phyloP scores from a whole-genome alignment of 2,329 filamentous ascomycete species.

The Ascochyta viciae-villosae region DNA sequence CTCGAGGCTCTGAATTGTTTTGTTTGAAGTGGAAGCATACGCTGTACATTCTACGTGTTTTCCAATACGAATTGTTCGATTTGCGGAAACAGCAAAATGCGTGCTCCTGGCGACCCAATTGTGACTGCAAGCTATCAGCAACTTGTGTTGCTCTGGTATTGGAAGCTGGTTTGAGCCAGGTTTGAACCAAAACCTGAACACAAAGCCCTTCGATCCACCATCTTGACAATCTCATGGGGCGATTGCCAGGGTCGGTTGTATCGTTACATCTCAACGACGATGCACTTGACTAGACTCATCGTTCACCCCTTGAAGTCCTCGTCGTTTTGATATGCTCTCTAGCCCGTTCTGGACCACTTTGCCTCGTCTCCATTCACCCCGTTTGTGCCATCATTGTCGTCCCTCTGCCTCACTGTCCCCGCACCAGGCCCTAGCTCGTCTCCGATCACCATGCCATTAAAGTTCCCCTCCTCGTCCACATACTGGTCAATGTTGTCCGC shows the following conservation, averaged over 20 bases:
- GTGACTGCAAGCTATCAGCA: neutral
- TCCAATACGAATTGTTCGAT: constrained; percentile 16
- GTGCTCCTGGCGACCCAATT: neutral
- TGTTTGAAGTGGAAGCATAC: constrained; percentile 4
- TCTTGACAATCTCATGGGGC: neutral
- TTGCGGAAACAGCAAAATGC: neutral
- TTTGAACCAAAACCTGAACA: neutral
- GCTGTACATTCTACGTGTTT: constrained; percentile 19
- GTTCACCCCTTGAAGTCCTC: neutral
- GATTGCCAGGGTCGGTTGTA: neutral
- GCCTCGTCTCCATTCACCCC: constrained; percentile 41
- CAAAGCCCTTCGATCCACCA: neutral
- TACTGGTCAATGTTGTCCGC: constrained; percentile 88
- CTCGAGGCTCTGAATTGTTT: neutral
- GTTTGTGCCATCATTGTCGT: constrained; percentile 39
- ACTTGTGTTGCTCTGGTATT: neutral
- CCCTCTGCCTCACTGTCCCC: constrained; percentile 45
- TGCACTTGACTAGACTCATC: neutral
- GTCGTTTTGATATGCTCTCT: neutral
- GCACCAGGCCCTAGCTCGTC: constrained; percentile 47
- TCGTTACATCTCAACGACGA: neutral
- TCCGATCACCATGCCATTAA: constrained; percentile 40
- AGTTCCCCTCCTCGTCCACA: constrained; percentile 50
- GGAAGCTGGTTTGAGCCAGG: neutral
- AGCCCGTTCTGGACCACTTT: constrained; percentile 49